phyloP scores from a whole-genome alignment of 805 yeast species.

The Ogataea methanolica region DNA sequence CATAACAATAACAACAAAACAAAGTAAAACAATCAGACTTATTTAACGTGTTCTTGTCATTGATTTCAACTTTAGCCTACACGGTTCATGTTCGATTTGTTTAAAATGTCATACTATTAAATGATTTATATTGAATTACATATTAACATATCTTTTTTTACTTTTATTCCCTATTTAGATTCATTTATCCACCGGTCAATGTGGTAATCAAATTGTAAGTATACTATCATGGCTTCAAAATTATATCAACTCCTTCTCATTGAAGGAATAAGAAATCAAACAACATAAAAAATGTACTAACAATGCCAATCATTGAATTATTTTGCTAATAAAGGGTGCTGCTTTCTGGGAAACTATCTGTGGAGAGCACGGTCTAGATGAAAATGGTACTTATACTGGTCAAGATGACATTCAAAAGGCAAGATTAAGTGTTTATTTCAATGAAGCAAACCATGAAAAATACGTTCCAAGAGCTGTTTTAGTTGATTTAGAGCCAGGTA shows the following conservation, averaged over 20 bases:
- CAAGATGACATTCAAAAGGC: constrained; percentile 45
- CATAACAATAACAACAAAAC: no score
- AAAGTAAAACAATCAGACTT: not conserved
- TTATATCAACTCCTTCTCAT: no score
- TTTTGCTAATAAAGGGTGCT: constrained; percentile 52
- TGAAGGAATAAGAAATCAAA: not conserved
- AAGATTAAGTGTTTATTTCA: constrained; percentile 73
- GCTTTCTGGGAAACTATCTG: constrained; percentile 93
- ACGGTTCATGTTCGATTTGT: no score
- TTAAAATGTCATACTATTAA: no score
- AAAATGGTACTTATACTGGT: constrained; percentile 69
- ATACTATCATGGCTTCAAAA: constrained; percentile 1
- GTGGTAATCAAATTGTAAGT: constrained; percentile 94
- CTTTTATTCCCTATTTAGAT: constrained; percentile 45
- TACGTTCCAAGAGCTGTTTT: constrained; percentile 92
- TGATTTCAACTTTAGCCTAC: not conserved
- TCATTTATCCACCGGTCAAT: constrained; percentile 96
- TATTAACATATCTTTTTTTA: constrained; percentile 9
- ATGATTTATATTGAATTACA: not conserved
- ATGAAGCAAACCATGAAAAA: constrained; percentile 81
- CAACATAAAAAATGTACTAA: constrained; percentile 6
- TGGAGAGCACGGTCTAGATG: constrained; percentile 80
- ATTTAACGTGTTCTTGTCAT: not conserved
- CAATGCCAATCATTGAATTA: not conserved
- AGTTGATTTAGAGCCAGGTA: constrained; percentile 92